Evolutionary conservation across 176 grass and related monocot genomes (phyloP), one percentile per base, ranked within the genome.

Genomic region (Triticum urartu): DNA sequence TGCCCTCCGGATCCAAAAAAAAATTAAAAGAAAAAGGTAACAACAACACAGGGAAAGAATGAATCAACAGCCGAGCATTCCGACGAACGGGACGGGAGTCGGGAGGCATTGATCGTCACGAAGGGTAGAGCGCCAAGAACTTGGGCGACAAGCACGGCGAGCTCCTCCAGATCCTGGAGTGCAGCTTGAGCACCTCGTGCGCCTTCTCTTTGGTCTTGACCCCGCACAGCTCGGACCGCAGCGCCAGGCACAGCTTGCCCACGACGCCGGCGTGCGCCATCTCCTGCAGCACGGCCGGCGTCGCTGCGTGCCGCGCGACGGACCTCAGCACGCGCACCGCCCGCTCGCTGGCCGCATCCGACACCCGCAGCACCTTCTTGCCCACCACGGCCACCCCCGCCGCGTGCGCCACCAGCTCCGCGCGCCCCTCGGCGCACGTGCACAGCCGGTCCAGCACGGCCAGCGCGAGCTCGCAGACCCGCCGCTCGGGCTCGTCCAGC

Each of bases 401-500:
- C 40, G 90, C 88, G 69, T 99, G 94, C 35, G 86, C 84, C 1
- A 89, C 84, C 45, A 98, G 80, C 70, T 92, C 96, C 20, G 93
- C 91, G 64, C 96, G 78, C 7, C 96, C 96, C 87, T 98, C 96
- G 26, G 96, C 96, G 80, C 96, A 98, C 26, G 81, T 88, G 70
- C 96, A 98, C 24, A 98, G 43, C 69, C 89, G 81, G 83, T 95
- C 96, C 58, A 95, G 79, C 64, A 77, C 90, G 7, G 79, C 90
- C 21, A 99, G 86, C 69, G 84, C 89, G 21, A 92, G 22, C 89
- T 96, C 93, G 79, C 86, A 95, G 21, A 89, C 75, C 13, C 93
- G 84, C 79, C 86, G 35, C 25, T 98, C 93, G 4, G 93, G 86
- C 11, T 85, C 84, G 60, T 94, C 90, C 2, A 96, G 92, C 17